Evolutionary conservation across 2,329 filamentous ascomycete species (phyloP).

Genomic region (Sclerotinia subarctica): DNA sequence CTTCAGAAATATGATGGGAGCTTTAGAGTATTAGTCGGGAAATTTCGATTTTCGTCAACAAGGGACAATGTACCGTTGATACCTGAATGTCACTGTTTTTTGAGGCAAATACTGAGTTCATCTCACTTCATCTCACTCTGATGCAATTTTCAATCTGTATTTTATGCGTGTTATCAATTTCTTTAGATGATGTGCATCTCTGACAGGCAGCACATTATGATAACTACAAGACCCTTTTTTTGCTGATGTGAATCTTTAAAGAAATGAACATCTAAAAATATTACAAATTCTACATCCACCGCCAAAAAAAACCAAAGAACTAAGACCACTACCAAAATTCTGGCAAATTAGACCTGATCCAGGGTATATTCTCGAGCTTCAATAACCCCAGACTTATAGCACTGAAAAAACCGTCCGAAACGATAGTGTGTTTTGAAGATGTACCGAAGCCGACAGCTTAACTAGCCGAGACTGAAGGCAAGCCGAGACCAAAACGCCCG

Average conservation of each 20-base stretch:
- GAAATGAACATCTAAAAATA: too few species aligned
- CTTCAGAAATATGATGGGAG: too few species aligned
- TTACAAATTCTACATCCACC: too few species aligned
- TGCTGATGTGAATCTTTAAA: too few species aligned
- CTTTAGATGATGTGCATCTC: background rate
- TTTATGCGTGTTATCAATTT: background rate
- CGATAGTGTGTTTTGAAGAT: background rate
- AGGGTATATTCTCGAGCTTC: background rate
- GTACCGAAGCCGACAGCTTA: background rate
- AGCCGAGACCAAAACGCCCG: background rate
- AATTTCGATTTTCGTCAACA: too few species aligned
- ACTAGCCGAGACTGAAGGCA: background rate
- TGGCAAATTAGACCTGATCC: too few species aligned
- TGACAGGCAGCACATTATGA: background rate
- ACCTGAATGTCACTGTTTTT: too few species aligned
- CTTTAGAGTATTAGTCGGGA: too few species aligned
- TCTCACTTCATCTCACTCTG: background rate
- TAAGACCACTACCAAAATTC: background rate
- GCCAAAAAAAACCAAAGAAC: background rate
- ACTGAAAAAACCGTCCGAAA: background rate
- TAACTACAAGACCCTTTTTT: background rate
- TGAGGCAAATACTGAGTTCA: too few species aligned
- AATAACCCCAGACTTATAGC: background rate
- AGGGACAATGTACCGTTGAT: too few species aligned
- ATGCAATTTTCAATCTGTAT: background rate